Evolutionary conservation across 2,329 filamentous ascomycete genomes (phyloP), one percentile per base, ranked within the genome.

Genomic region (Phoma sp.): DNA sequence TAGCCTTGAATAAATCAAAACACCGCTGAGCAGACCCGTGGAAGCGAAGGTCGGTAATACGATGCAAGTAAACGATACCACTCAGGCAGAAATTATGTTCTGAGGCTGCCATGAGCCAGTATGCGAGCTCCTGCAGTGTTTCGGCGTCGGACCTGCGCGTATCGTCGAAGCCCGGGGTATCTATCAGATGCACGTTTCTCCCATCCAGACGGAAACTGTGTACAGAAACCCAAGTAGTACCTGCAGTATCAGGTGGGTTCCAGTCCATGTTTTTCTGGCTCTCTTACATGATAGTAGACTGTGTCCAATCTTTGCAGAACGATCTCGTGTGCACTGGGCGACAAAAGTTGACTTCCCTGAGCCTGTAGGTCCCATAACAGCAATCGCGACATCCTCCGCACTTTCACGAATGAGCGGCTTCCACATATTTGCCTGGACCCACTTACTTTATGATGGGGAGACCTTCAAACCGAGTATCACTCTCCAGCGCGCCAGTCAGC

Each of bases 1-100:
- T 74, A 25, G 75, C 73, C 51, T 73, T 69, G 66, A 81, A 79
- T 68, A 79, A 76, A 14, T 70, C 56, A 2, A 81, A 58, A 46
- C 79, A 79, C 43, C 72, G 70, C n/a, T 69, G 65, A 24, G 69
- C 65, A n/a, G 75, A 75, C 49, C 77, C 73, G 5, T 68, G 64
- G 56, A 80, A 66, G 7, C 79, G 71, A 11, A 61, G 70, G 42
- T 80, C 74, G 1, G 70, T 74, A 51, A 82, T 81, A 1, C 71
- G 67, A 47, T 80, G 78, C 4, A 81, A 63, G 59, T 80, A 81
- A 27, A 81, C 73, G 35, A 81, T 75, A 0, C 79, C 79, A 9
- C 67, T 71, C 3, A 80, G 67, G 42, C 70, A 66, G 43, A 75
- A 66, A 4, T 70, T 55, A 7, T 36, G 24, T 14, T 52, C 60